phyloP scores from a whole-genome alignment of 225 moss, liverwort and hornwort genomes.

The Physcomitrellopsis africana region DNA sequence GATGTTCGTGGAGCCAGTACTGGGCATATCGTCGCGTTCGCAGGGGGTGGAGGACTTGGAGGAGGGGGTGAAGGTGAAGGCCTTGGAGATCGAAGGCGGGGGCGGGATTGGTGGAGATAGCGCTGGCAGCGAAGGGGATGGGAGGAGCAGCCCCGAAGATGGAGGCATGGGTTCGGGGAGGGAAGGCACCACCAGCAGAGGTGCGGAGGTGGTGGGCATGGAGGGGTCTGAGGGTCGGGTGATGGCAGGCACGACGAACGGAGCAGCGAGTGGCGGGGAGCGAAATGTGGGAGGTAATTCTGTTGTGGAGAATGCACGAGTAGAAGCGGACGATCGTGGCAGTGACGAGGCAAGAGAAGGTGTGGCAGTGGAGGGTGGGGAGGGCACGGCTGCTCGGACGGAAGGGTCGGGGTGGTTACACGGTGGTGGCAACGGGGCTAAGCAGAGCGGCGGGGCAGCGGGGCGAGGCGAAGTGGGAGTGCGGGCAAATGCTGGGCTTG shows the following conservation, averaged over 20 bases:
- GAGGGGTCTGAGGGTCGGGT: neutral
- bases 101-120: slow-evolving; percentile 6
- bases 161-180: neutral
- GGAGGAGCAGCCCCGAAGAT: slow-evolving; percentile 21
- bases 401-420: slow-evolving; percentile 23
- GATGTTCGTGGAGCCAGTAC: slow-evolving; percentile 72
- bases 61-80: slow-evolving; percentile 26
- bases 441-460: neutral
- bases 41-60: slow-evolving; percentile 44
- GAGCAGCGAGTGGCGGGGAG: neutral
- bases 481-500: neutral
- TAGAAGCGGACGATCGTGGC: neutral
- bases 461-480: slow-evolving; percentile 23
- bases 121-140: slow-evolving; percentile 33
- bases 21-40: slow-evolving; percentile 59
- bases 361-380: neutral
- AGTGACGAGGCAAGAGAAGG: neutral
- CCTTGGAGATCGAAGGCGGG: slow-evolving; percentile 2
- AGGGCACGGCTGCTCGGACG: slow-evolving; percentile 17
- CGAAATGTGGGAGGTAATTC: neutral
- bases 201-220: neutral
- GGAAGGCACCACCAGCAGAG: slow-evolving; percentile 1
- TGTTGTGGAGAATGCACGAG: neutral
- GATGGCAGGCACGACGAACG: neutral
- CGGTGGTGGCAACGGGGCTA: slow-evolving; percentile 1